A percentile compares a stretch with the other conserved stretches of the same genome.
These are phyloP conservation scores for Aspergillus saccharolyticus DNA, from an alignment of 495 filamentous ascomycete genomes.

Conservation along the genomic window DNA sequence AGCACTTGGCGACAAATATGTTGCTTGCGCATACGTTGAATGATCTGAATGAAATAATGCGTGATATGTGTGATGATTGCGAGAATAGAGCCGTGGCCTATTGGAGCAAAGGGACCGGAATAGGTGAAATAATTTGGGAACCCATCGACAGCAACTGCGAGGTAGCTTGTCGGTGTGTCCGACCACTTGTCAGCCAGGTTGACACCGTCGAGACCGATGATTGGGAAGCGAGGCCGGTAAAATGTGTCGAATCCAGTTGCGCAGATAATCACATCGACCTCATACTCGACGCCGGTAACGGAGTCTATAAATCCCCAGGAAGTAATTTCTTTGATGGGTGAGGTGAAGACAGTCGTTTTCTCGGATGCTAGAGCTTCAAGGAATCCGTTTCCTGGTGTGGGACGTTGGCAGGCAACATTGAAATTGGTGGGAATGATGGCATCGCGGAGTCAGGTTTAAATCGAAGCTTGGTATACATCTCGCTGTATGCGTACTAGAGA, in stretches of 20 bases:
- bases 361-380: slow-evolving; percentile 12
- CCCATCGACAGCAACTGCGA: slow-evolving; percentile 50
- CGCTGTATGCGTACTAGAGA: slow-evolving; percentile 1
- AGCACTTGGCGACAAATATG: slow-evolving; percentile 5
- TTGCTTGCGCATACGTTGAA: slow-evolving; percentile 10
- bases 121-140: slow-evolving; percentile 65
- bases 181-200: slow-evolving; percentile 48
- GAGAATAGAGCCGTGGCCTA: slow-evolving; percentile 6
- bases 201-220: slow-evolving; percentile 41
- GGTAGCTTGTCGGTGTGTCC: slow-evolving; percentile 50
- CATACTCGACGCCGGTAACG: slow-evolving; percentile 28
- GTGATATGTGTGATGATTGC: slow-evolving; percentile 3
- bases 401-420: slow-evolving; percentile 38
- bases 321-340: slow-evolving; percentile 21
- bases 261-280: slow-evolving; percentile 28
- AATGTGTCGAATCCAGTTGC: slow-evolving; percentile 48
- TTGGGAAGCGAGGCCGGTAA: slow-evolving; percentile 36
- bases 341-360: slow-evolving; percentile 16
- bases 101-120: slow-evolving; percentile 48
- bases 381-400: slow-evolving; percentile 29
- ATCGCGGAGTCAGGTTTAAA: slow-evolving; percentile 41
- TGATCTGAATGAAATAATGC: slow-evolving; percentile 4
- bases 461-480: slow-evolving; percentile 36
- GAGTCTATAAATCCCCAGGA: slow-evolving; percentile 32
- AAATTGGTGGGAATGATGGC: slow-evolving; percentile 42